Base-by-base conservation (phyloP, 352 stramenopile genomes). In the Saprolegnia parasitica region DNA sequence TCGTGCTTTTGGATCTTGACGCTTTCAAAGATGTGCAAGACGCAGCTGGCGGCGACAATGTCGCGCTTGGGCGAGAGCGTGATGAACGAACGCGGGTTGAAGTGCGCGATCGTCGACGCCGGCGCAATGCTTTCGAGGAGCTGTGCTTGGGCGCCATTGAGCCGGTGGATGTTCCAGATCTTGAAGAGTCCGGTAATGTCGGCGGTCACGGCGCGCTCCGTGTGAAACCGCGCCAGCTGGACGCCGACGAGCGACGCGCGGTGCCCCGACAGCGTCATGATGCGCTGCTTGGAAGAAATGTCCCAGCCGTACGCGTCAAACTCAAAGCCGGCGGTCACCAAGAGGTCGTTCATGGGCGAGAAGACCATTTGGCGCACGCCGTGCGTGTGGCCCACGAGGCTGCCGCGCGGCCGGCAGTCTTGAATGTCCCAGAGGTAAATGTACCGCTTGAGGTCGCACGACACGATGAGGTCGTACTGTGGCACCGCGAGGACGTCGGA, bases 241-340 rank as follows among this genome's bases (percentile, higher is more conserved):
- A 96, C 61, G 1, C 83, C 83, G 58, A 95, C 66, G 26, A 95
- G 85, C n/a, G 87, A 84, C 0, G 81, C 77, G 13, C 80, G 80
- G 70, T 96, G 87, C 13, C 87, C 88, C 0, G 71, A 72, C 20
- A 95, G 72, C 47, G 78, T 81, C 56, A 93, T 75, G 11, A 89
- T 78, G 16, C 86, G 66, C 68, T 95, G 86, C 9, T 89, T 79
- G 24, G 84, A 93, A 10, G 78, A 76, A 16, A 96, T 72, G 65
- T 96, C 88, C 88, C 88, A 96, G 8, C 81, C 84, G 10, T 86
- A 82, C 0, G 84, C 87, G 18, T 93, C 85, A 61, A 89, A 92
- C 62, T 96, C 87, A 71, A 93, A 96, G 9, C 87, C 86, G 0
- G 79, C 86, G n/a, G 79, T 91, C 3, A 96, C 75, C 20, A 96